phyloP scores from a whole-genome alignment of 2,329 filamentous ascomycete species.

The Fusarium sp. region DNA sequence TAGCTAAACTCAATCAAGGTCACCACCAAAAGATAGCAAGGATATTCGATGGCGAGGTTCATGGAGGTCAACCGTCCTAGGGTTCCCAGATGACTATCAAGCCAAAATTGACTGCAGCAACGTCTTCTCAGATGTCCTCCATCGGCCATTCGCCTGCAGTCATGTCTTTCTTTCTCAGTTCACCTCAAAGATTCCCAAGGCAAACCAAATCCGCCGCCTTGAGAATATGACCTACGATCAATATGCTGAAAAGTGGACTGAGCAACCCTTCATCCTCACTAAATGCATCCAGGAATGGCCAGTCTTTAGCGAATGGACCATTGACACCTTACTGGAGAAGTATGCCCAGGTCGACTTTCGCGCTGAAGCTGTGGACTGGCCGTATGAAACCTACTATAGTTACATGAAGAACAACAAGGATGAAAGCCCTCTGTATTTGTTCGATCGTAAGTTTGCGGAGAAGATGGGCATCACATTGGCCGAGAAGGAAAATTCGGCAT shows the following conservation, averaged over 20 bases:
- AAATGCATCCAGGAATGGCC: constrained; percentile 85
- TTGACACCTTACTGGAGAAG: constrained; percentile 70
- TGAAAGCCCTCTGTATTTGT: constrained; percentile 92
- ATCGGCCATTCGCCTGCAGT: constrained; percentile 90
- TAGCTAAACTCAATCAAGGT: constrained; percentile 42
- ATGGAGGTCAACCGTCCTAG: constrained; percentile 84
- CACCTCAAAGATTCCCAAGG: constrained; percentile 74
- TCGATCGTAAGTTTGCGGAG: constrained; percentile 86
- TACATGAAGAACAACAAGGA: constrained; percentile 86
- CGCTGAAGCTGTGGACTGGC: constrained; percentile 95
- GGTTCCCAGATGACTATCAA: constrained; percentile 61
- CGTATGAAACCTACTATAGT: constrained; percentile 78
- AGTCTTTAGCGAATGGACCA: constrained; percentile 77
- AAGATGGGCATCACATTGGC: constrained; percentile 82
- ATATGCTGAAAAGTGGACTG: constrained; percentile 80
- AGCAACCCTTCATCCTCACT: constrained; percentile 87
- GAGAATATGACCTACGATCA: constrained; percentile 75
- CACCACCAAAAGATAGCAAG: constrained; percentile 48
- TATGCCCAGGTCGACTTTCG: constrained; percentile 79
- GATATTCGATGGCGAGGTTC: constrained; percentile 75
- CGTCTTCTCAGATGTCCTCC: constrained; percentile 89
- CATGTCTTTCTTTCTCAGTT: constrained; percentile 76
- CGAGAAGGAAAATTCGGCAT: constrained; percentile 63
- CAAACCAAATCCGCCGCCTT: constrained; percentile 79
- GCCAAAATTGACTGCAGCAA: constrained; percentile 76